phyloP scores from a whole-genome alignment of 2,329 filamentous ascomycete genomes.

The Didymella sp. region DNA sequence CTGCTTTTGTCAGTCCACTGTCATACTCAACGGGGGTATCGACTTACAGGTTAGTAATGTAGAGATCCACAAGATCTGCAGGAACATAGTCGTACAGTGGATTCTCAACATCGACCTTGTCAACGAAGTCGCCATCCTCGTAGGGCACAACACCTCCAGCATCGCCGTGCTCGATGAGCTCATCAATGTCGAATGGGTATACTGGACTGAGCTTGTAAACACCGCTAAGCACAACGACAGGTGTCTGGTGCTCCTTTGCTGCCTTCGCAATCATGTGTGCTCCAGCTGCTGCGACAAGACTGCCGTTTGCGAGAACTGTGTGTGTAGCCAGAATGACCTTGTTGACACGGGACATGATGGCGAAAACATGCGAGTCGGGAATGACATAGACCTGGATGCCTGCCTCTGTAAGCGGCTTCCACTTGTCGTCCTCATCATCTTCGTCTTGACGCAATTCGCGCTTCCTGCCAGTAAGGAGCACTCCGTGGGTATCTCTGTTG shows the following conservation, averaged over 20 bases:
- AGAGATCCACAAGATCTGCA: slow-evolving; percentile 76
- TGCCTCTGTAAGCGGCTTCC: slow-evolving; percentile 77
- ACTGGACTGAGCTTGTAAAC: slow-evolving; percentile 94
- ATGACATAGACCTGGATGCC: slow-evolving; percentile 86
- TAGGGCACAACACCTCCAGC: slow-evolving; percentile 78
- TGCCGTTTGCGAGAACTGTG: slow-evolving; percentile 86
- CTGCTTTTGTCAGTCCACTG: slow-evolving; percentile 48
- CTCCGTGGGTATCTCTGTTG: slow-evolving; percentile 67
- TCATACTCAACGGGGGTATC: slow-evolving; percentile 30
- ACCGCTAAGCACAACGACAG: slow-evolving; percentile 87
- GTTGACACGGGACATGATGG: slow-evolving; percentile 93
- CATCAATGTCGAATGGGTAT: slow-evolving; percentile 82
- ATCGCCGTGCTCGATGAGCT: slow-evolving; percentile 85
- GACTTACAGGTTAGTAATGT: slow-evolving; percentile 82
- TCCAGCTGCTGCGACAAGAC: slow-evolving; percentile 83
- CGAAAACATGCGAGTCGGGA: slow-evolving; percentile 84
- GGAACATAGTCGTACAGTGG: slow-evolving; percentile 84
- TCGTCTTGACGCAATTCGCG: slow-evolving; percentile 55
- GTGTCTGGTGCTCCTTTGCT: slow-evolving; percentile 79
- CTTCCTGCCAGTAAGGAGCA: slow-evolving; percentile 64
- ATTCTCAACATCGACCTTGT: slow-evolving; percentile 77
- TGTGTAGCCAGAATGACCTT: slow-evolving; percentile 92
- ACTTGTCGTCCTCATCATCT: slow-evolving; percentile 64
- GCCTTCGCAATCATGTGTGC: slow-evolving; percentile 82
- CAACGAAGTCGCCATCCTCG: slow-evolving; percentile 79